Base-by-base conservation (phyloP, 2,329 filamentous ascomycete genomes). In the Arthrobotrys sphaeroides region DNA sequence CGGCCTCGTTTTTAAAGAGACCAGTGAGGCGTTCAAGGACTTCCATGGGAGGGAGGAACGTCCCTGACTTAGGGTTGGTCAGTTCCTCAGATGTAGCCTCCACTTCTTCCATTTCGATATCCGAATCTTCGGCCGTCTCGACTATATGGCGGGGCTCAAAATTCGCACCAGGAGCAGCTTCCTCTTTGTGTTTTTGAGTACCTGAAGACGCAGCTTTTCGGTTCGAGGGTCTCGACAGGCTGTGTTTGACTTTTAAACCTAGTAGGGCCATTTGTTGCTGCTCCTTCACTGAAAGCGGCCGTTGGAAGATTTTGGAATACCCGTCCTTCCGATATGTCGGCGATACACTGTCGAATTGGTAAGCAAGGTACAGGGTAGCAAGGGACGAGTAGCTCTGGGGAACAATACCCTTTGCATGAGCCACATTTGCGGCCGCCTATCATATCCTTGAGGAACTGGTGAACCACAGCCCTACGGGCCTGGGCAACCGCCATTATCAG, bases 271-370 rank as follows among this genome's bases (percentile, higher is more conserved):
- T 96, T 77, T 90, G 89, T 43, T 89, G 87, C 81, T 89, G 89
- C 36, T 95, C 89, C 82, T 96, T 96, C 51, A 86, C 83, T 51
- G 86, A 88, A 68, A 97, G 84, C 1, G 91, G 85, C 81, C 91
- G 95, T 81, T 94, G 90, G 82, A 98, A 99, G 64, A 99, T 93
- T 83, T 98, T 99, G 81, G 94, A 91, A 80, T 89, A 95, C 45
- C 91, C 88, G 80, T 99, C 94, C 82, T 96, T 97, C 79, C 94
- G 90, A 83, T 92, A 98, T 1, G 86, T 85, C 9, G 93, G 94
- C 12, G 91, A 94, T 76, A 95, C 88, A 26, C 91, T 91, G 57
- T 85, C 84, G 78, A 88, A 90, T 77, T 81, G 28, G 18, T 51
- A 42, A 53, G 47, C 28, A 47, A 38, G 24, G 53, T 69, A 28